Evolutionary conservation across 331 rosid species (phyloP), one percentile per base, ranked within the genome.

Genomic region (Stylosanthes scabra): DNA sequence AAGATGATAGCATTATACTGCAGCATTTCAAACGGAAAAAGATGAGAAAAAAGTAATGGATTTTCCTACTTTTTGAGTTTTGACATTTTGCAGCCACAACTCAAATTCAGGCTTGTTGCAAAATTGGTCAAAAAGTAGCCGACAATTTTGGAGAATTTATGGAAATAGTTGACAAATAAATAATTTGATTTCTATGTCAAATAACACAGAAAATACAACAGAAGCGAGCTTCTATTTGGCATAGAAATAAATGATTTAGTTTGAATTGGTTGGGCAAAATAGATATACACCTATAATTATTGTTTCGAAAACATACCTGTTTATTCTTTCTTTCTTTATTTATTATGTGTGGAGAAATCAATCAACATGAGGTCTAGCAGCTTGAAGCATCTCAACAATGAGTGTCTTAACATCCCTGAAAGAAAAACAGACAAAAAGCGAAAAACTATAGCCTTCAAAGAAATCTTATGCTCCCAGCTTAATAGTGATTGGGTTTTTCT

Each of bases 381-480:
- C 97, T 70, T 88, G 93, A 72, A 94, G 93, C 99, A 94, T 94
- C 84, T 94, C 99, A 71, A 94, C 93, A 74, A 94, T 84, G 34
- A 94, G 92, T 70, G 88, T 94, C 93, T 94, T 94, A 66, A 94
- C 93, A 62, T 88, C 97, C 90, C 97, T 94, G 69, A 27, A 66
- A 81, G 63, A 44, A 50, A 59, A 60, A 63, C 39, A 40, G 7
- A 51, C 27, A n/a, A 51, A 51, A n/a, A 14, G 2, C 14, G 50
- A 40, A 57, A 52, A 11, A 13, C 8, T 72, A 69, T 69, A 9
- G 41, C 50, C 55, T 51, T 51, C 37, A 52, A 72, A 51, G 40
- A 76, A 68, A 59, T 9, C 42, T 6, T 59, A 55, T 39, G 52
- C 25, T 37, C 45, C n/a, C 16, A 3, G 7, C 7, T 2, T 15